Base-by-base conservation (phyloP, 345 rosid species). In the Corchorus capsularis region DNA sequence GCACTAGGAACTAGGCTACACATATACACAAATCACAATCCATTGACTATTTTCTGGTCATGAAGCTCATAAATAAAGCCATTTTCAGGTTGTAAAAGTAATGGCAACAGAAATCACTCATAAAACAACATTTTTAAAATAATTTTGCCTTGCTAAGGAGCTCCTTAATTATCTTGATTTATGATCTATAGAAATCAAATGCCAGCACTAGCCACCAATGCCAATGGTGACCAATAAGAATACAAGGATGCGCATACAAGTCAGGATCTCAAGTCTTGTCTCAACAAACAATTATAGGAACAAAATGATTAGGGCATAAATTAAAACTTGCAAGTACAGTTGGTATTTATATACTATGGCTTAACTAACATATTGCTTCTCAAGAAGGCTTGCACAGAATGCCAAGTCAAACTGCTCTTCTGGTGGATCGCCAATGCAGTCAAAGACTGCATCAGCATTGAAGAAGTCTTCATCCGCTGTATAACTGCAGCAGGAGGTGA, bases 371-470 rank as follows among this genome's bases (percentile, higher is more conserved):
- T 83, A 85, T 85, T 91, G 99, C 87, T 88, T 89, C 86, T 90
- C 89, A 64, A 91, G 92, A 79, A 91, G 98, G 77, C 76, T 87
- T 81, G 83, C 89, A 74, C 96, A 93, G 85, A 93, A 93, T 78
- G 86, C 84, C 78, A 95, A 82, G 80, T 93, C 94, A 75, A 95
- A 93, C 20, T 87, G 83, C 83, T 93, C 98, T 64, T 90, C 94
- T 1, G 96, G 99, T 81, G 98, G 96, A 86, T 95, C 98, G 79
- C 99, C 98, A 62, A 95, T 95, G 91, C 87, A 90, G 65, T 93
- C 97, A 19, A 95, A 91, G 15, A 95, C 91, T 0, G 98, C 97
- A 74, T 91, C 99, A 16, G 98, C 99, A 53, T 93, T 89, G 53
- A 49, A 73, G 80, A 95, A 95, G 85, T 93, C 96, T 84, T 95